phyloP scores from a whole-genome alignment of 1,284 basidiomycete genomes.

The Sphaerobolus stellatus region DNA sequence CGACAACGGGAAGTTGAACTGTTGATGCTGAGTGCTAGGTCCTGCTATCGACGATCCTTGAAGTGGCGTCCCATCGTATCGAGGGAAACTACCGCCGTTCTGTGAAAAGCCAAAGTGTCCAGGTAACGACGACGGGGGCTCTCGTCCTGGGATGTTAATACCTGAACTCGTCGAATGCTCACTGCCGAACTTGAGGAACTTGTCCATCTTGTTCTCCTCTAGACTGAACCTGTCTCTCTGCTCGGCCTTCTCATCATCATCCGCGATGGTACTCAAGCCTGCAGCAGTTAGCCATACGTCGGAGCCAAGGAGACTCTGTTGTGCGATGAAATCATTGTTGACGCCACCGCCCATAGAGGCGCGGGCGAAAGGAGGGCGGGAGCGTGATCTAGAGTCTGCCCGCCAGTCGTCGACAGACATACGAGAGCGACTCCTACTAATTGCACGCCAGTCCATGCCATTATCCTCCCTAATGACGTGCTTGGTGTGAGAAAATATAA shows the following conservation, averaged over 20 bases:
- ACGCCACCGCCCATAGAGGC: constrained; percentile 24
- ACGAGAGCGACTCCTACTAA: constrained; percentile 89
- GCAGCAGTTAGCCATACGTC: neutral
- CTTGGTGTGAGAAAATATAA: neutral
- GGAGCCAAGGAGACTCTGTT: constrained; percentile 3
- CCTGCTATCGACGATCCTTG: constrained; percentile 6
- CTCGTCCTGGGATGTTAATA: constrained; percentile 6
- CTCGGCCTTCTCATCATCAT: neutral
- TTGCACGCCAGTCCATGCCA: constrained; percentile 92
- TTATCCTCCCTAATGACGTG: constrained; percentile 22
- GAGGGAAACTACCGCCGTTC: too few species aligned
- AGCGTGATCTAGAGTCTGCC: constrained; percentile 42
- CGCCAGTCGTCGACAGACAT: constrained; percentile 78
- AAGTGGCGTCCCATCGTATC: neutral
- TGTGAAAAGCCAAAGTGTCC: constrained; percentile 32
- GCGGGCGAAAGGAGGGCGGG: constrained; percentile 42
- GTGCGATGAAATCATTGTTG: constrained; percentile 1
- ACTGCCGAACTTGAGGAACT: neutral
- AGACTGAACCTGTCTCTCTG: too few species aligned
- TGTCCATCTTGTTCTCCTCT: too few species aligned
- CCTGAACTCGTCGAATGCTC: constrained; percentile 6
- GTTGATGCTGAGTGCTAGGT: constrained; percentile 33
- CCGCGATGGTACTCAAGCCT: neutral
- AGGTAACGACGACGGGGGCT: constrained; percentile 43
- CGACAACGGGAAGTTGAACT: constrained; percentile 43